Evolutionary conservation across 169 alveolate genomes (phyloP).

Genomic region (Cytauxzoon felis): DNA sequence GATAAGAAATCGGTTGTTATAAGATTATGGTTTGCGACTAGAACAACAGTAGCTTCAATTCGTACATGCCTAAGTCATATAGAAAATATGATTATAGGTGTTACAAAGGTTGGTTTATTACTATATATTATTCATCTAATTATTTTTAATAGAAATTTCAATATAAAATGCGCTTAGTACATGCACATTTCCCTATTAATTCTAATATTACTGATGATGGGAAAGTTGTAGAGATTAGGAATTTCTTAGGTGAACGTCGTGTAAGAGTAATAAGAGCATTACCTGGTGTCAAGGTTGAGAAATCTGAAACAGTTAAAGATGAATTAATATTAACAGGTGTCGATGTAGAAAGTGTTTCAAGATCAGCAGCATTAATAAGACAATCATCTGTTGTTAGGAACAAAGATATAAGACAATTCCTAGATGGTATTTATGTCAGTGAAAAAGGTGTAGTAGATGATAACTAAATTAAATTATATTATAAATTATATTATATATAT

Average conservation of each 20-base stretch:
- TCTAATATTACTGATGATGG: conserved; percentile 92
- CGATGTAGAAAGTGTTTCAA: conserved; percentile 94
- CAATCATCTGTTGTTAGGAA: conserved; percentile 94
- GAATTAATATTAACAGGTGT: conserved; percentile 95
- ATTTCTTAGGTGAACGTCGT: conserved; percentile 98
- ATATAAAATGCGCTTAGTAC: conserved; percentile 98
- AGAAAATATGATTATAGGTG: conserved; percentile 97
- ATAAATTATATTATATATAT: background rate
- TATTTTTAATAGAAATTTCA: conserved; percentile 80
- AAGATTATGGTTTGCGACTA: conserved; percentile 92
- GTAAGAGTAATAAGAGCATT: conserved; percentile 89
- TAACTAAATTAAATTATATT: background rate
- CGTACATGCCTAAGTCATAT: conserved; percentile 93
- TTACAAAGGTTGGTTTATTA: conserved; percentile 65
- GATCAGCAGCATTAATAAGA: conserved; percentile 96
- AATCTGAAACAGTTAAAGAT: conserved; percentile 91
- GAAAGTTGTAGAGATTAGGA: conserved; percentile 92
- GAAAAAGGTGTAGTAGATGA: conserved; percentile 87
- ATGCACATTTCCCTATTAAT: conserved; percentile 99
- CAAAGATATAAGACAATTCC: conserved; percentile 98
- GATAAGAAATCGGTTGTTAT: conserved; percentile 85
- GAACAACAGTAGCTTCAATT: conserved; percentile 90
- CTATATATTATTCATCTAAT: conserved; percentile 1
- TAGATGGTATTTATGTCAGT: conserved; percentile 98
- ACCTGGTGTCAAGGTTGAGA: conserved; percentile 91